A percentile compares a stretch with the other conserved stretches of the same genome.
Evolutionary conservation across 208 protist genomes (phyloP).

Genomic region (Leishmania aethiopica): DNA sequence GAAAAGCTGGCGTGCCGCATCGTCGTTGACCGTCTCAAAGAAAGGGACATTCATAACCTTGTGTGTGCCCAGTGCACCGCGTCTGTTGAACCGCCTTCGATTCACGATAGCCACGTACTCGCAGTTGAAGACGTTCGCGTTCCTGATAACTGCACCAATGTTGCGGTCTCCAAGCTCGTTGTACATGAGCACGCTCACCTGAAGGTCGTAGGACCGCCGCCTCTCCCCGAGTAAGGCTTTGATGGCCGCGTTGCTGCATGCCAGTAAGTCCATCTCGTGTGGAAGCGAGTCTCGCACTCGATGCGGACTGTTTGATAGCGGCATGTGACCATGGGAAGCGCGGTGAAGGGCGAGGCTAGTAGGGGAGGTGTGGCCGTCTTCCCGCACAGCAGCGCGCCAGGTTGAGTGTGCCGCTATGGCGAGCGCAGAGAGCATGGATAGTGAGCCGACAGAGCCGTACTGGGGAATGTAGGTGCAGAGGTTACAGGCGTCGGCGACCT

Average conservation of each 20-base stretch:
- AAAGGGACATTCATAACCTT: constrained; percentile 50
- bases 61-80: constrained; percentile 78
- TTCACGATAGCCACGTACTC: constrained; percentile 68
- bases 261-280: constrained; percentile 61
- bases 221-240: constrained; percentile 30
- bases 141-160: constrained; percentile 82
- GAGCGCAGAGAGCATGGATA: constrained; percentile 84
- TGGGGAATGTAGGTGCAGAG: constrained; percentile 78
- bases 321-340: constrained; percentile 53
- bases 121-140: constrained; percentile 85
- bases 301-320: constrained; percentile 37
- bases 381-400: not conserved
- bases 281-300: constrained; percentile 21
- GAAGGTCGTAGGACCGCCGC: constrained; percentile 44
- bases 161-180: constrained; percentile 86
- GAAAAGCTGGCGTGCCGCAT: constrained; percentile 10
- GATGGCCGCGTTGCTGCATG: constrained; percentile 50
- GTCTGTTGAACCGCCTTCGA: constrained; percentile 66
- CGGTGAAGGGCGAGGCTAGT: not conserved
- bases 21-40: constrained; percentile 20
- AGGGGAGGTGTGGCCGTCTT: not conserved
- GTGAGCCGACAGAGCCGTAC: constrained; percentile 84
- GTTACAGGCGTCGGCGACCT: constrained; percentile 44
- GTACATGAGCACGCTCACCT: constrained; percentile 69
- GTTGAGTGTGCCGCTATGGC: constrained; percentile 67